A percentile compares a stretch with the other conserved stretches of the same genome.
These are phyloP conservation scores for Barbarea vulgaris DNA, from an alignment of 345 rosid species.

Conservation along the genomic window DNA sequence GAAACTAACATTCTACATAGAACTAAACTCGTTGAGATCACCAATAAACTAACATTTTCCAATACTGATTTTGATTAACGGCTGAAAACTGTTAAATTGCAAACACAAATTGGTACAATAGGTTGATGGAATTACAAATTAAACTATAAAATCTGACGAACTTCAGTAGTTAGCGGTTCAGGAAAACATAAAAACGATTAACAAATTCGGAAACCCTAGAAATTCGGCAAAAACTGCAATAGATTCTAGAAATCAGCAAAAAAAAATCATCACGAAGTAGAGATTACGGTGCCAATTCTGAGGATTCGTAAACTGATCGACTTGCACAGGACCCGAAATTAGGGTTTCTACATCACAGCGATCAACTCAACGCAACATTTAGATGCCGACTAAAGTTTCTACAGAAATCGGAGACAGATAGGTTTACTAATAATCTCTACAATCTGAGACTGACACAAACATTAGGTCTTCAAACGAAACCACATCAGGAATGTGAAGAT, in stretches of 20 bases:
- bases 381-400: constrained; percentile 11
- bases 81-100: neutral
- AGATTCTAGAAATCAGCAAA: neutral
- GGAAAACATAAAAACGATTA: neutral
- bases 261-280: neutral
- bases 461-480: constrained; percentile 12
- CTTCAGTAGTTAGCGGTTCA: constrained; percentile 5
- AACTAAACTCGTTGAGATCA: constrained; percentile 11
- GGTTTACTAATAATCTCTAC: no score
- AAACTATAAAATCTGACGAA: neutral
- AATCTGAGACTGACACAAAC: no score
- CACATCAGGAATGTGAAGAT: neutral
- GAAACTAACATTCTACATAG: neutral
- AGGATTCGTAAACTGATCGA: neutral
- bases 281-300: neutral
- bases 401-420: neutral
- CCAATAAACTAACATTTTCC: neutral
- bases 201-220: constrained; percentile 7
- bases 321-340: neutral
- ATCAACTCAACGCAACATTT: neutral
- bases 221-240: constrained; percentile 1
- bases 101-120: constrained; percentile 12
- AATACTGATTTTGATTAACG: neutral
- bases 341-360: constrained; percentile 17
- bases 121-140: constrained; percentile 7